Evolutionary conservation across 2,329 filamentous ascomycete species (phyloP).

Genomic region (Endocalyx cinctus): DNA sequence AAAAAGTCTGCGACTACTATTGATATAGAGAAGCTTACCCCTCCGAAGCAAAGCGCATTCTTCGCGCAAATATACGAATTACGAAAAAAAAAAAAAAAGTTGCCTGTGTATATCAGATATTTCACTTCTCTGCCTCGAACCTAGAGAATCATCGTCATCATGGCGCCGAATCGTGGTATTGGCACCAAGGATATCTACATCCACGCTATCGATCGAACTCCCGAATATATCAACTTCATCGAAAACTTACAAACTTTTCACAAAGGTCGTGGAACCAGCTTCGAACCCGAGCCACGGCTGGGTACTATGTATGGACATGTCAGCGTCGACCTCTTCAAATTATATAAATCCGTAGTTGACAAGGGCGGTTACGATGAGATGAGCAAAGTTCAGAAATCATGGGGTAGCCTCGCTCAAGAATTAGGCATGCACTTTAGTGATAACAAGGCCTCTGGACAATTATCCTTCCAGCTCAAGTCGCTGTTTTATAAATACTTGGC

Average conservation of each 20-base stretch:
- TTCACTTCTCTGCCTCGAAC: too few species aligned
- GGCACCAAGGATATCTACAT: slow-evolving; percentile 24
- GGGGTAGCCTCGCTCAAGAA: slow-evolving; percentile 73
- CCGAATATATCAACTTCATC: slow-evolving; percentile 78
- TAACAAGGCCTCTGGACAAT: slow-evolving; percentile 58
- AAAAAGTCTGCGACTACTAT: too few species aligned
- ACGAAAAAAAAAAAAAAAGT: too few species aligned
- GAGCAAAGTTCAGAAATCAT: slow-evolving; percentile 78
- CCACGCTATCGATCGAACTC: slow-evolving; percentile 51
- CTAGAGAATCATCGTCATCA: slow-evolving; percentile 15
- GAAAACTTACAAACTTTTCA: slow-evolving; percentile 69
- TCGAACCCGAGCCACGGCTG: slow-evolving; percentile 66
- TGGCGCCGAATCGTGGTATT: slow-evolving; percentile 24
- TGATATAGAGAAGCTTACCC: too few species aligned
- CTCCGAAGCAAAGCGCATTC: too few species aligned
- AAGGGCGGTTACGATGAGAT: slow-evolving; percentile 84
- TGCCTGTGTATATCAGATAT: too few species aligned
- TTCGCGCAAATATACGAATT: too few species aligned
- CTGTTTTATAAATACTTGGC: slow-evolving; percentile 87
- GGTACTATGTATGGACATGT: slow-evolving; percentile 67
- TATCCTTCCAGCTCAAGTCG: slow-evolving; percentile 81
- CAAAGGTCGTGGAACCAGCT: slow-evolving; percentile 69
- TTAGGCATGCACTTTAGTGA: slow-evolving; percentile 72
- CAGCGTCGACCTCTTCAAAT: slow-evolving; percentile 70
- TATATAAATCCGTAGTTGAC: slow-evolving; percentile 72